Conservation (phyloP, 768 basidiomycete genomes). For the Galerina sulciceps region DNA sequence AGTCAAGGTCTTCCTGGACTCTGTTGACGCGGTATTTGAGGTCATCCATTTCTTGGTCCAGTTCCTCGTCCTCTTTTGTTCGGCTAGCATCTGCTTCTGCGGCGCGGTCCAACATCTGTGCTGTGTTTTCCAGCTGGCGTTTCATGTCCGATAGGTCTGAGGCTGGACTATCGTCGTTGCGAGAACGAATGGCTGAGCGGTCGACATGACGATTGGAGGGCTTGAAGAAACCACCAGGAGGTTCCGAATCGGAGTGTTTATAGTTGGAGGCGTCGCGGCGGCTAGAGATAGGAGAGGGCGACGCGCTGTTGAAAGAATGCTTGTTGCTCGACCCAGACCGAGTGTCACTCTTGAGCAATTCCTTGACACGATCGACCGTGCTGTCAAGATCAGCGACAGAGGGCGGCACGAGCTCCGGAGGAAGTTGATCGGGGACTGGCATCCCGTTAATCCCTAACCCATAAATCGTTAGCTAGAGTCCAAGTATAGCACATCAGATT, state of each 20-base stretch:
- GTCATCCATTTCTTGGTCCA: slow-evolving; percentile 91
- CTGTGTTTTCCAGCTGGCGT: slow-evolving; percentile 77
- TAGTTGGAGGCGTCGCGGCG: slow-evolving; percentile 90
- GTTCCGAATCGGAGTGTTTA: slow-evolving; percentile 73
- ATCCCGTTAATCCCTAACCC: slow-evolving; percentile 86
- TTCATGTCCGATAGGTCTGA: slow-evolving; percentile 88
- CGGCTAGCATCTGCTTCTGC: slow-evolving; percentile 63
- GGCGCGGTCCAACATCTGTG: slow-evolving; percentile 77
- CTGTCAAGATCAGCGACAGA: slow-evolving; percentile 88
- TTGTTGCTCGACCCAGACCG: slow-evolving; percentile 74
- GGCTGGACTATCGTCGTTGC: slow-evolving; percentile 60
- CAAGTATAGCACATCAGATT: not conserved
- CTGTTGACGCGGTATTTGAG: slow-evolving; percentile 83
- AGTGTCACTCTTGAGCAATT: slow-evolving; percentile 85
- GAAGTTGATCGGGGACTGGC: slow-evolving; percentile 84
- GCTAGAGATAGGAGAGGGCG: slow-evolving; percentile 52
- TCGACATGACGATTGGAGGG: slow-evolving; percentile 85
- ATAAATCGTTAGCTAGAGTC: slow-evolving; percentile 1
- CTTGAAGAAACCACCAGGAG: slow-evolving; percentile 73
- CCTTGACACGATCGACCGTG: slow-evolving; percentile 88
- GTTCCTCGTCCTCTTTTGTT: slow-evolving; percentile 83
- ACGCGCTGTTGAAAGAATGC: slow-evolving; percentile 68
- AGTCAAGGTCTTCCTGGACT: slow-evolving; percentile 91
- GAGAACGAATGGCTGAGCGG: slow-evolving; percentile 76
- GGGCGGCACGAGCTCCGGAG: slow-evolving; percentile 88